phyloP scores from a whole-genome alignment of 73 alveolate species.

The Paramecium primaurelia region DNA sequence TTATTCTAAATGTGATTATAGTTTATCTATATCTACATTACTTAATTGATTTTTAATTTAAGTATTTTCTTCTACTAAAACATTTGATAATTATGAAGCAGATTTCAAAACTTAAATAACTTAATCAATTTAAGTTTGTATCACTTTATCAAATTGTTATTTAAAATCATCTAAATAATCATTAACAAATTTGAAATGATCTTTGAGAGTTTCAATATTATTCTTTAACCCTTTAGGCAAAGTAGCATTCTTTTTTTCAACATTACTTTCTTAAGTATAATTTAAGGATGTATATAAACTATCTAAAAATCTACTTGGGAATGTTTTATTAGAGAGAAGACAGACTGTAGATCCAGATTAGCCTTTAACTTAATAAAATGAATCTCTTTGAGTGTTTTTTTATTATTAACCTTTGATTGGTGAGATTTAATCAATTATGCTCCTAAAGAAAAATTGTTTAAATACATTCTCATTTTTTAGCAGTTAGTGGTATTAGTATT shows the following conservation, averaged over 20 bases:
- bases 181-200: not conserved
- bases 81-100: not conserved
- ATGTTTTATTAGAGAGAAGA: not conserved
- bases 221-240: not conserved
- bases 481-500: not conserved
- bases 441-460: not conserved
- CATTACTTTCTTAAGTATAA: not conserved
- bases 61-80: not conserved
- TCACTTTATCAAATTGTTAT: not conserved
- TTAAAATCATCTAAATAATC: not conserved
- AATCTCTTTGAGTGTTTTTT: not conserved
- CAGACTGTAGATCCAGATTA: not conserved
- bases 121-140: not conserved
- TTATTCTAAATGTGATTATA: not conserved
- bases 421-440: conserved; percentile 6
- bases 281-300: not conserved
- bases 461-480: conserved; percentile 8
- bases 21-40: not conserved
- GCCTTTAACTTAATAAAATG: conserved; percentile 15
- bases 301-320: not conserved
- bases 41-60: not conserved
- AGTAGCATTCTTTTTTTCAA: not conserved
- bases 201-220: not conserved
- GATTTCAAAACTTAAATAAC: not conserved
- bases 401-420: not conserved